These are phyloP conservation scores for Trypanosoma congolense DNA, from an alignment of 208 protist species.

Conservation along the genomic window DNA sequence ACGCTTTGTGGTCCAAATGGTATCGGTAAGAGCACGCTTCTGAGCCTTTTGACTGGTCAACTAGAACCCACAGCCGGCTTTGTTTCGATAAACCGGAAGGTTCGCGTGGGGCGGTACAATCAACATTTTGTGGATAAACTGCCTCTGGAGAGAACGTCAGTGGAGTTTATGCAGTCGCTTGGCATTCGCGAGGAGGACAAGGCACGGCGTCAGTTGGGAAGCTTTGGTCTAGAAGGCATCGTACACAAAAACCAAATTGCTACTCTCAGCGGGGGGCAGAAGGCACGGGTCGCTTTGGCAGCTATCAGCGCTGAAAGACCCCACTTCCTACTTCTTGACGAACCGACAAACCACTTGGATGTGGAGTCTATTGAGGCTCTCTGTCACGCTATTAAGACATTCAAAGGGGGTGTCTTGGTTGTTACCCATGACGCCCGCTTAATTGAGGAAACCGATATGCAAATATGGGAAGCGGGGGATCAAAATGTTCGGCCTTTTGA, in stretches of 20 bases:
- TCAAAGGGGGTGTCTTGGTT: conserved; percentile 88
- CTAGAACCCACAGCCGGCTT: conserved; percentile 66
- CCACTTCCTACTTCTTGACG: conserved; percentile 94
- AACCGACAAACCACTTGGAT: conserved; percentile 94
- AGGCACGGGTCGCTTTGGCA: conserved; percentile 91
- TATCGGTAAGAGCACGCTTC: conserved; percentile 90
- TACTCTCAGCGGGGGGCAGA: conserved; percentile 93
- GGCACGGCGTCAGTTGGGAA: conserved; percentile 75
- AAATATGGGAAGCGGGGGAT: conserved; percentile 85
- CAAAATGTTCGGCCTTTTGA: conserved; percentile 77
- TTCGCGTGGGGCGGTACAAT: conserved; percentile 87
- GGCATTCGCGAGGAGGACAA: conserved; percentile 73
- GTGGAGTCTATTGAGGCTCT: conserved; percentile 90
- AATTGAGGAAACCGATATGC: conserved; percentile 85
- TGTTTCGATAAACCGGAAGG: conserved; percentile 73
- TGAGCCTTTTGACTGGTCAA: conserved; percentile 87
- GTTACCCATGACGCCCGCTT: conserved; percentile 89
- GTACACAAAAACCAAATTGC: conserved; percentile 88
- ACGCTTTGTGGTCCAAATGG: conserved; percentile 90
- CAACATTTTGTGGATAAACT: conserved; percentile 93
- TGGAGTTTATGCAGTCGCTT: conserved; percentile 81
- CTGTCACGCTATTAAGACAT: conserved; percentile 71
- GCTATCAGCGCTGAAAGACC: conserved; percentile 86
- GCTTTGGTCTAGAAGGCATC: conserved; percentile 84
- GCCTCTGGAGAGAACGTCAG: conserved; percentile 82